Base-by-base conservation (phyloP, 805 yeast genomes). In the Nakazawaea ishiwadae region DNA sequence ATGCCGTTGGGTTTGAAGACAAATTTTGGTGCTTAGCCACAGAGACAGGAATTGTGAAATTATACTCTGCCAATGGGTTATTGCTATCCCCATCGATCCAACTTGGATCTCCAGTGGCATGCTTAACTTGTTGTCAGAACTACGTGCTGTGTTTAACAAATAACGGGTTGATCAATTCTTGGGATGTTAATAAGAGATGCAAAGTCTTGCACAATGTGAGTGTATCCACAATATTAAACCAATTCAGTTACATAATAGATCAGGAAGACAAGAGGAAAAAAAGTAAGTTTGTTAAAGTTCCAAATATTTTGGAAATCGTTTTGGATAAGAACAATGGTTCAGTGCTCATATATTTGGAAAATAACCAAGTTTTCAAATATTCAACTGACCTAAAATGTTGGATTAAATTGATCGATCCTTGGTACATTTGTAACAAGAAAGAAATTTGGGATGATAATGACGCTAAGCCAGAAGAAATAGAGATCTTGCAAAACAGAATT, bases 11-110 rank as follows among this genome's bases (percentile, higher is more conserved):
- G 28, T 54, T 59, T 3, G 50, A 51, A 18, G 62, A 66, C 8
- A 50, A 53, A 12, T 78, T 64, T 50, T 73, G 81, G 66, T 72
- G 73, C 9, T 54, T 79, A 17, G 68, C 81, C 0, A 77, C 86
- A 0, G 80, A 79, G 35, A 65, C 71, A 23, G 89, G 89, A 0
- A 58, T 76, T 0, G 49, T 81, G 11, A 69, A 73, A 45, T 48
- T 77, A 0, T 50, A 71, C 6, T 57, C 72, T 1, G 63, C 73
- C 0, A 56, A 59, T 5, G 85, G 85, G 0, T 53, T 70, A 18
- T 62, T 63, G 21, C 46, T 69, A 1, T 52, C 64, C 36, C 80
- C 84, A 2, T 56, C 68, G 9, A 53, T 79, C 9, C 82, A 78
- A 51, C 41, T 80, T 3, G 84, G 84, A 0, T 59, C 59, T 11